Evolutionary conservation across 2,329 filamentous ascomycete genomes (phyloP), one percentile per base, ranked within the genome.

Genomic region (Fusarium solani-melongenae): DNA sequence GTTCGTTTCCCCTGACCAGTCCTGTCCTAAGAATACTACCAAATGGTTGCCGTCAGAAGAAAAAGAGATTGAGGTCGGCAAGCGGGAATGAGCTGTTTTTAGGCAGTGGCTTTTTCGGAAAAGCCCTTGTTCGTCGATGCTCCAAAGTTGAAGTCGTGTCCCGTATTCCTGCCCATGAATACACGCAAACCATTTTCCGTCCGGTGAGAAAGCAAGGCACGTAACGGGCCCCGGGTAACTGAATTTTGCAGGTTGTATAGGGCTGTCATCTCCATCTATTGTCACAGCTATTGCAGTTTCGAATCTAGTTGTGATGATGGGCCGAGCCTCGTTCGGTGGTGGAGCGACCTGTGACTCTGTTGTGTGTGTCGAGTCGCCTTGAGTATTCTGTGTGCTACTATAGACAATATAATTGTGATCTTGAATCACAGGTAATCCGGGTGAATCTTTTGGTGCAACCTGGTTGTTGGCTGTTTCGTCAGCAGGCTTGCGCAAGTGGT

Each of bases 181-280:
- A 41, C 12, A 46, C 14, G 12, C 22, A 24, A 46, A 46, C 41
- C 41, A 46, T 24, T 46, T 46, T 2, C 20, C 22, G 14, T 46
- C 41, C 10, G 41, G 41, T 15, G 41, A 46, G 20, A 46, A 46
- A 46, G 41, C 20, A 9, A 46, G 41, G 41, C 22, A 9, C 7
- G 7, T 46, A 9, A 46, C 22, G 6, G 41, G 12, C 8, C 8
- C 20, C 14, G 5, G 7, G 3, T 8, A 20, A n/a, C 14, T 14
- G 22, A 15, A 46, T 9, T 1, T 15, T 4, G 4, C 4, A 4
- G 20, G 20, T 5, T 9, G 12, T 14, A 15, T 0, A 15, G 4
- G 5, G 20, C 22, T 22, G 6, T 22, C 7, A 2, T 6, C 20
- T 1, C 4, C 8, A 0, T 14, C 6, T 4, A 22, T 14, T 0